Conservation (phyloP, 179 eudicot species). For the Spinacia oleracea region DNA sequence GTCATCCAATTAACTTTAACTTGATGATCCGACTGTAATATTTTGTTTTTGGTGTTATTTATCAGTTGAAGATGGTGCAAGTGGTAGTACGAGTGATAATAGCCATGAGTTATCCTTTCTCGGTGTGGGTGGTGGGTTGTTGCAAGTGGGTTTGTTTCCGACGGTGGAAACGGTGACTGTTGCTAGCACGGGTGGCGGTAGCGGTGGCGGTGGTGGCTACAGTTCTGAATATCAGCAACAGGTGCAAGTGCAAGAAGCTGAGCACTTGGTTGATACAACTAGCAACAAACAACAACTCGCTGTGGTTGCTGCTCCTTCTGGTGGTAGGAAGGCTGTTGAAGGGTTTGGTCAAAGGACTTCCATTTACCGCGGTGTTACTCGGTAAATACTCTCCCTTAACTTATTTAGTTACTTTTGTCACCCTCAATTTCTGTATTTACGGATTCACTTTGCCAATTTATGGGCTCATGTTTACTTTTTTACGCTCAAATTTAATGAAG, state of each 20-base stretch:
- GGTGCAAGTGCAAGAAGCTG: constrained; percentile 2
- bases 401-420: too few species aligned
- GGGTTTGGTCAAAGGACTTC: constrained; percentile 41
- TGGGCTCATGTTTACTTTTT: too few species aligned
- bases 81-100: constrained; percentile 1
- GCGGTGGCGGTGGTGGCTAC: constrained; percentile 6
- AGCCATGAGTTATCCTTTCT: constrained; percentile 28
- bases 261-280: too few species aligned
- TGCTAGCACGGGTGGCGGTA: not conserved
- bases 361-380: constrained; percentile 48
- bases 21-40: too few species aligned
- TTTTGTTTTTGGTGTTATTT: not conserved
- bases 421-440: too few species aligned
- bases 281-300: constrained; percentile 30
- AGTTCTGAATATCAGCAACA: not conserved
- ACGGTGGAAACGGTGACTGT: constrained; percentile 6
- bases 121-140: constrained; percentile 18
- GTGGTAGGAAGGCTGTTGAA: constrained; percentile 25
- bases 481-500: too few species aligned
- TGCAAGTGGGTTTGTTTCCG: constrained; percentile 36
- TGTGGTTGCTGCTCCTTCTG: constrained; percentile 10
- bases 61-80: constrained; percentile 27
- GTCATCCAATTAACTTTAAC: too few species aligned
- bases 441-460: too few species aligned
- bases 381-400: too few species aligned